Evolutionary conservation across 2,329 filamentous ascomycete genomes (phyloP), one percentile per base, ranked within the genome.

Genomic region (Simplicillium aogashimaense): DNA sequence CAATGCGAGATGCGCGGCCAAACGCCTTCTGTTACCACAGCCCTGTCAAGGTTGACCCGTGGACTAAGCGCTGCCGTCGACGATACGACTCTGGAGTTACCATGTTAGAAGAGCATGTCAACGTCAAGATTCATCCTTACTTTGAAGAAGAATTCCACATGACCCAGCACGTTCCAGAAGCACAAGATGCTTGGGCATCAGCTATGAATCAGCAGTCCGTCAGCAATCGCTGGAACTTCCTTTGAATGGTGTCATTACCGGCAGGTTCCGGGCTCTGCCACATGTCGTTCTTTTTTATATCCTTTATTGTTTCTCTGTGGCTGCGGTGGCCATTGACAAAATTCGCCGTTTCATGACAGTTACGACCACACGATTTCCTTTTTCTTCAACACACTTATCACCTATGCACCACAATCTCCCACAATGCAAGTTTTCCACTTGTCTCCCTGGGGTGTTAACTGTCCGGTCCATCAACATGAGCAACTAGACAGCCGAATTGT

Each of bases 61-160:
- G 58, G 59, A 63, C 59, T 12, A 66, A 63, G 47, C 57, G 65
- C 41, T 67, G 64, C 41, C 56, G 58, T 17, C 57, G 64, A 36
- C 56, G 61, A 38, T 68, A 68, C 46, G 59, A 64, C 12, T 50
- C 55, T 3, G 56, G 59, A 3, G 52, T 60, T 8, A 50, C 56
- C 31, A 56, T 67, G 18, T 46, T 67, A 18, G 54, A 65, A 40
- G 52, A 61, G 39, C 59, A 65, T 37, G 54, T 58, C 11, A 59
- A 58, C 8, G 56, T 66, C 32, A 60, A 54, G 38, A 47, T 66
- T 8, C 47, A 59, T 10, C 54, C 61, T 3, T 67, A 67, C 43
- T 67, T 65, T 43, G 64, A 67, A 35, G 65, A 66, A 42, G 63
- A 67, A 39, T 64, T 65, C 46, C 65, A 67, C 35, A 60, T 55